phyloP scores from a whole-genome alignment of 2,329 filamentous ascomycete species.

The Pestalotiopsis sp. region DNA sequence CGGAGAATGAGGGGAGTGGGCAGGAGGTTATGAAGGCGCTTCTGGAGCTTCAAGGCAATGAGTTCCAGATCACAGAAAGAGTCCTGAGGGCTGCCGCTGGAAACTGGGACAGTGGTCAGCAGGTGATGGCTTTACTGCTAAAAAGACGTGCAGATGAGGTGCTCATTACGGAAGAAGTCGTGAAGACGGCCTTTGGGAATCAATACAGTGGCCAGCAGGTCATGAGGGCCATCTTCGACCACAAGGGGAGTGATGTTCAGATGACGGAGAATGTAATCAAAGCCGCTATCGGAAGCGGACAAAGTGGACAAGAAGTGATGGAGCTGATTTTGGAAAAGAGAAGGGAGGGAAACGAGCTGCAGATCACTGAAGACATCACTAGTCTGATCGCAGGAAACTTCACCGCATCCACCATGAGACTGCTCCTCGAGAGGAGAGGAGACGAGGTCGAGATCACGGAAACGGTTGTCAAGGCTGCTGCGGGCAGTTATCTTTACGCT shows the following conservation, averaged over 20 bases:
- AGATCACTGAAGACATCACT: neutral
- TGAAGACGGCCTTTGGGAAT: constrained; percentile 2
- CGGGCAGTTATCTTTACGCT: neutral
- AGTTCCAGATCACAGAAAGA: constrained; percentile 1
- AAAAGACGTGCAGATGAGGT: neutral
- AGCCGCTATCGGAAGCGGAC: neutral
- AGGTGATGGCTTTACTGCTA: neutral
- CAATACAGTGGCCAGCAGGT: neutral
- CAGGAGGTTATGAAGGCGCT: constrained; percentile 4
- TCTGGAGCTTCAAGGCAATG: constrained; percentile 2
- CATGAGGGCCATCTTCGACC: neutral
- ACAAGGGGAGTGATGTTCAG: neutral
- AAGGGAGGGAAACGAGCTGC: neutral
- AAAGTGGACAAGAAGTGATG: neutral
- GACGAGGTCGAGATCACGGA: neutral
- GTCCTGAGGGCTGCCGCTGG: neutral
- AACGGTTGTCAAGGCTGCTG: neutral
- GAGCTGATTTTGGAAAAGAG: neutral
- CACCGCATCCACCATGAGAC: neutral
- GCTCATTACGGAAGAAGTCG: neutral
- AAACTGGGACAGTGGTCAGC: neutral
- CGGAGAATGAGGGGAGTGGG: constrained; percentile 2
- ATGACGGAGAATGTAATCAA: neutral
- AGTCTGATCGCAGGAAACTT: neutral
- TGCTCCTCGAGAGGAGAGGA: neutral